Base-by-base conservation (phyloP, 163 green algal genomes). In the Scenedesmus sp. region DNA sequence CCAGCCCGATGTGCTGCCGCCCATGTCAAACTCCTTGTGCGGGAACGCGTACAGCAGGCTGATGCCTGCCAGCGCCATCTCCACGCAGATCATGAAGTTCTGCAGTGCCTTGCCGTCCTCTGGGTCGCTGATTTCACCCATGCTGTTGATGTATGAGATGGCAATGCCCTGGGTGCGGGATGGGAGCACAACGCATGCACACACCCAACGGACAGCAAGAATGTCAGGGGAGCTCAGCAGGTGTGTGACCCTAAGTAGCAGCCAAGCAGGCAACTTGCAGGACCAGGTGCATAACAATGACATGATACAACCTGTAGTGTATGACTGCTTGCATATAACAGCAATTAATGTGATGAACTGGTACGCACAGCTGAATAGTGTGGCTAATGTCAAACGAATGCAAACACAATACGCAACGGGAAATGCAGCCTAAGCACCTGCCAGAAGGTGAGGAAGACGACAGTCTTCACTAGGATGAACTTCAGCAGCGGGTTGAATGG, bases 361-460 rank as follows among this genome's bases (percentile, higher is more conserved):
- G 46, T 18, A 56, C 46, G 46, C 46, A 56, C 44, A 68, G 44
- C 20, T 56, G 46, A 10, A 56, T 10, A 46, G 3, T 44, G 26
- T 82, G 15, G 44, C 4, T 16, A 26, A 7, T 26, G 72, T 44
- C 5, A 46, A 46, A 9, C 35, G 9, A 12, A 37, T 33, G 7
- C 35, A 16, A 12, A 56, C 6, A 22, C 33, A 46, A 18, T n/a
- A n/a, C 7, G 9, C 53, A 20, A 65, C 24, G 10, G 24, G 53
- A 20, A n/a, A 20, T 70, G 56, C 56, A 1, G 56, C 22, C 4
- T n/a, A n/a, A 93, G 33, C 59, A 97, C 96, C 96, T 99, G 97
- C 98, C 98, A 99, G 92, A 99, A 99, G 10, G 97, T 99, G 40
- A 99, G 91, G 94, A 99, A 99, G 56, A 99, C 97, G 56, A 99